A percentile compares a stretch with the other conserved stretches of the same genome.
These are phyloP conservation scores for Glonium stellatum DNA, from an alignment of 495 filamentous ascomycete species.

Conservation along the genomic window DNA sequence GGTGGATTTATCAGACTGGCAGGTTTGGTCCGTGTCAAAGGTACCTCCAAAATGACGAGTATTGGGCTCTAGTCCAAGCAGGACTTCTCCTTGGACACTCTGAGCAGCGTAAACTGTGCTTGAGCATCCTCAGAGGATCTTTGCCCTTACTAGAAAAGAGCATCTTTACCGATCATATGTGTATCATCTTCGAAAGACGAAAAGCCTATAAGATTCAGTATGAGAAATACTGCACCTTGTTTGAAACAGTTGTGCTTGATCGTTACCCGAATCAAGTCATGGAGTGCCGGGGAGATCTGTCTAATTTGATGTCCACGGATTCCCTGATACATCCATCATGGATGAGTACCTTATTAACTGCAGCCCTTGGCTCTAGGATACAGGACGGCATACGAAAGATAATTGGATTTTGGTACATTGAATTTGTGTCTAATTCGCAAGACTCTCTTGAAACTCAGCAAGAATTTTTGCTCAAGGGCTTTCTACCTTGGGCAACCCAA, in stretches of 20 bases:
- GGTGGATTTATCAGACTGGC: conserved; percentile 26
- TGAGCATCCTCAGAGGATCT: conserved; percentile 39
- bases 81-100: conserved; percentile 37
- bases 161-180: conserved; percentile 21
- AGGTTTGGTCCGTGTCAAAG: conserved; percentile 16
- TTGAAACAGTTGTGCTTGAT: conserved; percentile 36
- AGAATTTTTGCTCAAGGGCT: conserved; percentile 25
- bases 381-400: conserved; percentile 37
- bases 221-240: conserved; percentile 33
- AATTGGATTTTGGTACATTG: conserved; percentile 34
- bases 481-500: conserved; percentile 38
- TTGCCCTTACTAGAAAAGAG: conserved; percentile 21
- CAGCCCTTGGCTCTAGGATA: conserved; percentile 28
- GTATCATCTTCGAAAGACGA: conserved; percentile 14
- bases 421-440: conserved; percentile 8
- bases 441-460: conserved; percentile 5
- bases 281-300: conserved; percentile 34
- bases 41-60: conserved; percentile 26
- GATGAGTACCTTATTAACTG: conserved; percentile 24
- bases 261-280: conserved; percentile 39
- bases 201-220: conserved; percentile 24
- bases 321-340: conserved; percentile 19
- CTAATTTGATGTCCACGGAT: conserved; percentile 18
- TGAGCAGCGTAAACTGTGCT: conserved; percentile 42
- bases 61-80: conserved; percentile 38